Evolutionary conservation across 441 rosid species (phyloP), one percentile per base, ranked within the genome.

Genomic region (Gossypium lobatum): DNA sequence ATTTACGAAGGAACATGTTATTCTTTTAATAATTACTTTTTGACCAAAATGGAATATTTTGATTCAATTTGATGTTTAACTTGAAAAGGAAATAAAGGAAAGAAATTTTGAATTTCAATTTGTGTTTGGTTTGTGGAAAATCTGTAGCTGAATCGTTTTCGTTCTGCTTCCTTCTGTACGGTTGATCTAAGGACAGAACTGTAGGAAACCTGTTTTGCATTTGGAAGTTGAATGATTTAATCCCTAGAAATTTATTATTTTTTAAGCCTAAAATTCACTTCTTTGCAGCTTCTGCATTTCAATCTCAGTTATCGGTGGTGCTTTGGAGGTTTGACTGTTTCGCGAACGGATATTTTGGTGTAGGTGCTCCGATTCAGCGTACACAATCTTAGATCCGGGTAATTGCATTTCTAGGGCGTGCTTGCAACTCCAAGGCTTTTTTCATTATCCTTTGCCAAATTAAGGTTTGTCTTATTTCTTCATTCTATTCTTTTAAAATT

Each of bases 401-500:
- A 42, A 57, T 58, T 57, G 37, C 37, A 58, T 57, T 20, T 58
- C 52, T 39, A 71, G 23, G 39, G 74, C 59, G 42, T 54, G 73
- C 63, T 55, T 18, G 48, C 64, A 55, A 26, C 73, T 31, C 28
- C 11, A 54, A 55, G 61, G 73, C 18, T 54, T 18, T 42, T 42
- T 70, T 11, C 31, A 17, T 39, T 70, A 34, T 18, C 16, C 52
- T 7, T 58, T 26, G 26, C 42, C 25, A 68, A 23, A 67, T 50
- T 52, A 68, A 50, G 72, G 72, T 68, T 26, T 26, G 72, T 26
- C 45, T 26, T 68, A 45, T 45, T 65, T 45, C 70, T 45, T 65
- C 28, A n/a, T 45, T 16, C n/a, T 16, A 17, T 52, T 68, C 61
- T 68, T 68, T 52, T 68, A 26, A 10, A 68, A 68, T 9, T 52